Conservation (phyloP, 2,329 filamentous ascomycete species). For the Pseudogymnoascus sp. region DNA sequence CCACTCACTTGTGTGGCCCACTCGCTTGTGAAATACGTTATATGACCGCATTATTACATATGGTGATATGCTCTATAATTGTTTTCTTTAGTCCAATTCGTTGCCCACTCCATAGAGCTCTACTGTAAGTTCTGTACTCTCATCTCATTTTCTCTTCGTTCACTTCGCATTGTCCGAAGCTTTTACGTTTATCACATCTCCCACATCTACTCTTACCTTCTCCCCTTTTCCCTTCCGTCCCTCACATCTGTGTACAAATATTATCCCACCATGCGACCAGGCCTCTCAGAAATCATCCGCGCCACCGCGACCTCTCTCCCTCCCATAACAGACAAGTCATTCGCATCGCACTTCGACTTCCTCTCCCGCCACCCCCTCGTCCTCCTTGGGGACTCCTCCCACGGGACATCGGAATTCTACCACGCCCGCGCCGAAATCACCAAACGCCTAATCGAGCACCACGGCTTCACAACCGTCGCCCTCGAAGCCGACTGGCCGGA, state of each 20-base stretch:
- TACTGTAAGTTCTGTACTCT: neutral
- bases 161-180: neutral
- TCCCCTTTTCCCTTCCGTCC: neutral
- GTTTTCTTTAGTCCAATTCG: neutral
- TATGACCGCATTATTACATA: neutral
- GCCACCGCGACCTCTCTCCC: conserved; percentile 31
- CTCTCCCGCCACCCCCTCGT: conserved; percentile 23
- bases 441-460: conserved; percentile 38
- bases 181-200: neutral
- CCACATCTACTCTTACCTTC: neutral
- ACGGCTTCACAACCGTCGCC: conserved; percentile 42
- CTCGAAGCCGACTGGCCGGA: conserved; percentile 48
- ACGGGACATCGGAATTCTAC: conserved; percentile 49
- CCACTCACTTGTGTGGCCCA: too few relatives aligned
- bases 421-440: conserved; percentile 42
- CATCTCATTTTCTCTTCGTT: neutral
- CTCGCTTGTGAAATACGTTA: too few relatives aligned
- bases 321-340: conserved; percentile 25
- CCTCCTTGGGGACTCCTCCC: conserved; percentile 38
- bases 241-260: neutral
- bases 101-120: neutral
- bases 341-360: conserved; percentile 9
- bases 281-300: conserved; percentile 28
- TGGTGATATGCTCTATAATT: neutral
- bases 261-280: neutral